These are phyloP conservation scores for Nemania bipapillata DNA, from an alignment of 2,329 filamentous ascomycete genomes.

Conservation along the genomic window DNA sequence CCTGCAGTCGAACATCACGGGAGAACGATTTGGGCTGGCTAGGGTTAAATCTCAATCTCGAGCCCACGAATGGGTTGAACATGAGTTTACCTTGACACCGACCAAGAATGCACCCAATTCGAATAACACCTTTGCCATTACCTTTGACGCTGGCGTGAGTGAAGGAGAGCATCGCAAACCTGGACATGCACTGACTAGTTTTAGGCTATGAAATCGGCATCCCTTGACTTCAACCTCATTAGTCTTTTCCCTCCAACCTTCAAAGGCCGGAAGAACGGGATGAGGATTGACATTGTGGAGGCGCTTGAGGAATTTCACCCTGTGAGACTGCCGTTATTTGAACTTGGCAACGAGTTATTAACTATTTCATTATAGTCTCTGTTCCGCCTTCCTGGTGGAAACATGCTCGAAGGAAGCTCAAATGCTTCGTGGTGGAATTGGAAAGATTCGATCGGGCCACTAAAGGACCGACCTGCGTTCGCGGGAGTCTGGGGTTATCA, in stretches of 20 bases:
- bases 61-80: constrained; percentile 62
- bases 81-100: constrained; percentile 60
- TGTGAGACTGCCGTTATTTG: constrained; percentile 48
- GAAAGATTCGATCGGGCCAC: constrained; percentile 65
- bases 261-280: constrained; percentile 67
- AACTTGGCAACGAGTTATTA: not conserved
- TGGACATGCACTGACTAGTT: constrained; percentile 5
- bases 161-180: not conserved
- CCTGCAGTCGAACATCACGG: constrained; percentile 58
- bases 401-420: constrained; percentile 65
- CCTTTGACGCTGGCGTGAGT: constrained; percentile 59
- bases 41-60: constrained; percentile 59
- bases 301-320: constrained; percentile 64
- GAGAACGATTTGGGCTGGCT: constrained; percentile 59
- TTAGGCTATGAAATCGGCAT: constrained; percentile 54
- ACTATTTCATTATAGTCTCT: constrained; percentile 55
- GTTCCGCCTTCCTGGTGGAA: constrained; percentile 73
- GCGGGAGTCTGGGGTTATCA: constrained; percentile 69
- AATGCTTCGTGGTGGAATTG: constrained; percentile 61
- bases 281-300: constrained; percentile 65
- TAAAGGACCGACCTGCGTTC: constrained; percentile 66
- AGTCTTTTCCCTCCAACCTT: constrained; percentile 70
- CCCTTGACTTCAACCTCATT: constrained; percentile 68
- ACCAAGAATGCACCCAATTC: constrained; percentile 60
- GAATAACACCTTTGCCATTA: constrained; percentile 67